Evolutionary conservation across 1,284 basidiomycete species (phyloP).

Genomic region (Rhodotorula sp.): DNA sequence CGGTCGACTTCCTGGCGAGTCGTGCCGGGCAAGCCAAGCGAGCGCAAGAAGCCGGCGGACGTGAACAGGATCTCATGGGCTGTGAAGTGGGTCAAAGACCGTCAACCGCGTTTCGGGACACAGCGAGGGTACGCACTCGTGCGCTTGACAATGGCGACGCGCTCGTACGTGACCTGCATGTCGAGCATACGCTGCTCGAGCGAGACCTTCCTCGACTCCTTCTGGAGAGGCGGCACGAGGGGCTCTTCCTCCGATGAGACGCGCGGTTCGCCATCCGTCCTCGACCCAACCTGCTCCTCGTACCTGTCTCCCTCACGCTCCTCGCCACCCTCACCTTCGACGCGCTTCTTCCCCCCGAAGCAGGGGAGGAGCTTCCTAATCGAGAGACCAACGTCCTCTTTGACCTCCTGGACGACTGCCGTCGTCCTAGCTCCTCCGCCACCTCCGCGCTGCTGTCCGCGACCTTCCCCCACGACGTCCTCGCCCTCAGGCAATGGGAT

Average conservation of each 20-base stretch:
- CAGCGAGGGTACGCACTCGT: not conserved
- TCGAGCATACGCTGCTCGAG: conserved; percentile 15
- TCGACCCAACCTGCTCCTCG: not conserved
- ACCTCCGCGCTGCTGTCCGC: not conserved
- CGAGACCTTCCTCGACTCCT: not conserved
- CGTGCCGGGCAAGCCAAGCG: conserved; percentile 21
- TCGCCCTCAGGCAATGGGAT: not conserved
- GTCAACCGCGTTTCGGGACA: too few relatives aligned
- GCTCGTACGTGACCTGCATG: conserved; percentile 23
- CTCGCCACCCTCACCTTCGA: too few relatives aligned
- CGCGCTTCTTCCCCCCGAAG: not conserved
- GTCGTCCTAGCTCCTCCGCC: too few relatives aligned
- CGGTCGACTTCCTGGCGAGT: conserved; percentile 12
- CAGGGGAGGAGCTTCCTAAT: not conserved
- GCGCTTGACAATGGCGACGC: conserved; percentile 21
- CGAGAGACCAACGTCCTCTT: too few relatives aligned
- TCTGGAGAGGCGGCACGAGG: conserved; percentile 7
- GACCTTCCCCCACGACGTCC: not conserved
- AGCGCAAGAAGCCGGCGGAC: conserved; percentile 26
- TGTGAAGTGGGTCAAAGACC: not conserved
- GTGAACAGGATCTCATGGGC: conserved; percentile 31
- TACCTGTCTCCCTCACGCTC: not conserved
- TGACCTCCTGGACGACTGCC: too few relatives aligned
- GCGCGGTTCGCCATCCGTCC: not conserved
- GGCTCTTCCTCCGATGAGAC: not conserved